Evolutionary conservation across 2,329 filamentous ascomycete genomes (phyloP), one percentile per base, ranked within the genome.

Genomic region (Pyricularia sp.): DNA sequence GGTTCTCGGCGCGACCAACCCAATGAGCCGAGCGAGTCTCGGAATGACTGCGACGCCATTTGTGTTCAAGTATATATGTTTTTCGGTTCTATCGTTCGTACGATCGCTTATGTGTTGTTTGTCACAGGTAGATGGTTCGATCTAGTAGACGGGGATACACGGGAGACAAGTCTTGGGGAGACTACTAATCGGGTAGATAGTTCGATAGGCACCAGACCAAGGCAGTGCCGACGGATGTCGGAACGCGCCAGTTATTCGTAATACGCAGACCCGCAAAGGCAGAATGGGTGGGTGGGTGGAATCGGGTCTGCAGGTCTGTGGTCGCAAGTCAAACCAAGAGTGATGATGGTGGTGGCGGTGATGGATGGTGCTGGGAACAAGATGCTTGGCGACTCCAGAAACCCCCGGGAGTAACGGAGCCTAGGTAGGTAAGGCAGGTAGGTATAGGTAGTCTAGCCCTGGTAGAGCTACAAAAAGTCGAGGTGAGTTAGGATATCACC

Each of bases 11-110:
- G 89, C 72, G 91, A 91, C 94, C 94, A 97, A 67, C 94, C 94
- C 72, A 97, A 78, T 66, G 91, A 94, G 81, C 91, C 96, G 82
- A 97, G 92, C 26, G 91, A 96, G 77, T 97, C 91, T 74, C 93
- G 87, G 77, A 99, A 97, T 61, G 91, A 90, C 70, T 87, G 82
- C 69, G 92, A 93, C 67, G 93, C 89, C 93, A 96, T 96, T 68
- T 68, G 55, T 66, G 60, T 26, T 31, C 19, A 33, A 57, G 22
- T 24, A 57, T 28, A n/a, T 24, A n/a, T 24, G 53, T n/a, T 12
- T 24, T 12, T 57, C 40, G 19, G 5, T 49, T 49, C 10, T 30
- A n/a, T 28, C n/a, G 61, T 53, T 26, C 24, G 16, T 28, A 49
- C n/a, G 13, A 22, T 62, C 33, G 13, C 33, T 26, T 35, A 16